Conservation (phyloP, 2,329 filamentous ascomycete species). For the Diaporthe longicolla region DNA sequence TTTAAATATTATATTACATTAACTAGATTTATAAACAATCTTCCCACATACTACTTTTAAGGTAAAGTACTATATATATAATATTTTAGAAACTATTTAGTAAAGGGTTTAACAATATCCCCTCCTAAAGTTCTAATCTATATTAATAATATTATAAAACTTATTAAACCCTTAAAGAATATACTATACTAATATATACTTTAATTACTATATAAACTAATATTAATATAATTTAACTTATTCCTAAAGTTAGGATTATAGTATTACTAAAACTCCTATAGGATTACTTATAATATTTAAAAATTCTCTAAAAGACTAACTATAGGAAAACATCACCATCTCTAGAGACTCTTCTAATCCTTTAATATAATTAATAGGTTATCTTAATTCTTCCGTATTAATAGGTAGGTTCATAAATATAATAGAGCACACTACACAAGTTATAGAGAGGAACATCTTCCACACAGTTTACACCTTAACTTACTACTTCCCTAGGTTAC, state of each 20-base stretch:
- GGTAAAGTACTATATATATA: slow-evolving; percentile 4
- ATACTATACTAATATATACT: background rate
- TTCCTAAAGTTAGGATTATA: background rate
- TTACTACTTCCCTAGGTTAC: slow-evolving; percentile 15
- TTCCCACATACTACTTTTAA: background rate
- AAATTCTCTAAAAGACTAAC: background rate
- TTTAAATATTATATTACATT: background rate
- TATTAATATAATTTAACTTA: background rate
- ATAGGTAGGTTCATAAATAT: too few species aligned
- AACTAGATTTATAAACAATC: background rate
- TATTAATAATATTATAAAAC: too few species aligned
- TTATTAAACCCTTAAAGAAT: background rate
- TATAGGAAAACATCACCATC: background rate
- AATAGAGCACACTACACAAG: too few species aligned
- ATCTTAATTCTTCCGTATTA: too few species aligned
- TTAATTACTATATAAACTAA: background rate
- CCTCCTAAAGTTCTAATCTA: background rate
- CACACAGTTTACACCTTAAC: background rate
- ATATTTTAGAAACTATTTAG: background rate
- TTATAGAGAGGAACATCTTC: too few species aligned
- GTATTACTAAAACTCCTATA: too few species aligned
- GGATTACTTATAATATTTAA: slow-evolving; percentile 6
- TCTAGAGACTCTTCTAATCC: background rate
- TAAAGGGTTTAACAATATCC: background rate
- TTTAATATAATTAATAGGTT: background rate